phyloP scores from a whole-genome alignment of 345 rosid genomes.

The Bretschneidera sinensis region DNA sequence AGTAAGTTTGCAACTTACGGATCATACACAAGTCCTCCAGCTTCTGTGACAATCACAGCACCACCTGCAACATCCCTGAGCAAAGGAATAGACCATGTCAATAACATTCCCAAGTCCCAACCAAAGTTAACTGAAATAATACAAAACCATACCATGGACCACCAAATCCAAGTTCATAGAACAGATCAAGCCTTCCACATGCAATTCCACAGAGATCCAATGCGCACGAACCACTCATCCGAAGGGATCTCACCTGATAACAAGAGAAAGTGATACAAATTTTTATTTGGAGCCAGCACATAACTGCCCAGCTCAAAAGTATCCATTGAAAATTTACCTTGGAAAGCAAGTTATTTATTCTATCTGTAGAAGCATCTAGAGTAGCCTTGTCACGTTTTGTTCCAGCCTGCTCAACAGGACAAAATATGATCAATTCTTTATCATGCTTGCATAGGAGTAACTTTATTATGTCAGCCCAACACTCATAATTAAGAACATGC shows the following conservation, averaged over 20 bases:
- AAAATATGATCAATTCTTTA: too few relatives aligned
- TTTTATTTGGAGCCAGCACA: neutral
- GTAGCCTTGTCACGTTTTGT: constrained; percentile 73
- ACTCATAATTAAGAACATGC: too few relatives aligned
- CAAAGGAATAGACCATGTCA: constrained; percentile 8
- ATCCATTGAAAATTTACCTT: constrained; percentile 50
- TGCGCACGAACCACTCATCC: constrained; percentile 96
- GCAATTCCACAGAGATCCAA: constrained; percentile 93
- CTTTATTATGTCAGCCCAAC: too few relatives aligned
- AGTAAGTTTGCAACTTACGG: constrained; percentile 66
- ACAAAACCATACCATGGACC: constrained; percentile 74
- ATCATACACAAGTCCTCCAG: constrained; percentile 88
- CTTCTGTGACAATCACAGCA: constrained; percentile 74
- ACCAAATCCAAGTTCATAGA: constrained; percentile 77
- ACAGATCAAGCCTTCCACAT: constrained; percentile 79
- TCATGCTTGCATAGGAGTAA: too few relatives aligned
- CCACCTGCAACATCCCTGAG: constrained; percentile 97
- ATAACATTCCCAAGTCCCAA: neutral
- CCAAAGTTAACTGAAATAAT: neutral
- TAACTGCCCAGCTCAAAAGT: neutral
- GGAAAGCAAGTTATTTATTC: constrained; percentile 71
- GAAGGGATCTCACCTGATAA: constrained; percentile 80
- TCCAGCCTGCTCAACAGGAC: constrained; percentile 58
- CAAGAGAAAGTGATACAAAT: constrained; percentile 11
- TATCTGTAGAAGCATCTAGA: constrained; percentile 60